phyloP scores from a whole-genome alignment of 495 filamentous ascomycete genomes.

The Wilcoxina mikolae region DNA sequence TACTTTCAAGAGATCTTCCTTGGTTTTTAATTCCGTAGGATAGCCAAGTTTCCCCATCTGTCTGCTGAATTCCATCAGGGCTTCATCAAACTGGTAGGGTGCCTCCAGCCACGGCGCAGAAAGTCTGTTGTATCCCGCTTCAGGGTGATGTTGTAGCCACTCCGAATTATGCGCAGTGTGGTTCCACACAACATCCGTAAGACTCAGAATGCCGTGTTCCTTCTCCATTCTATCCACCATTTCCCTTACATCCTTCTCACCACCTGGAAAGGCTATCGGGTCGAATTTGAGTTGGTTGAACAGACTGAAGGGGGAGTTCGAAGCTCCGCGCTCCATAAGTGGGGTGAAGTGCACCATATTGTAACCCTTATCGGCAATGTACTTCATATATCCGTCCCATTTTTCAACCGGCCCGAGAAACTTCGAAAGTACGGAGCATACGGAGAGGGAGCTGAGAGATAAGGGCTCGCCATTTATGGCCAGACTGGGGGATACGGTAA shows the following conservation, averaged over 20 bases:
- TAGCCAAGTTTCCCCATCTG: conserved; percentile 53
- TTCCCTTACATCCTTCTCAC: conserved; percentile 65
- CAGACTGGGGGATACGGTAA: conserved; percentile 81
- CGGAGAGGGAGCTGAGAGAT: conserved; percentile 71
- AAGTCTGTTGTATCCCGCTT: conserved; percentile 85
- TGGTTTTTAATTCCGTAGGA: conserved; percentile 53
- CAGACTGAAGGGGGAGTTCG: conserved; percentile 94
- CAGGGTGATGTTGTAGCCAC: conserved; percentile 89
- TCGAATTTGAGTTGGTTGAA: conserved; percentile 87
- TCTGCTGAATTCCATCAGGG: conserved; percentile 60
- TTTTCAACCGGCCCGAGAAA: conserved; percentile 79
- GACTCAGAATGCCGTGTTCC: conserved; percentile 64
- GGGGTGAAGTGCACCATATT: conserved; percentile 99
- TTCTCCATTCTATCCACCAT: conserved; percentile 72
- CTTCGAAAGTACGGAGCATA: conserved; percentile 92
- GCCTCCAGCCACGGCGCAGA: conserved; percentile 88
- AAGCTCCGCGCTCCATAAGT: conserved; percentile 69
- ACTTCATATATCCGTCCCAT: conserved; percentile 77
- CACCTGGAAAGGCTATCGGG: conserved; percentile 62
- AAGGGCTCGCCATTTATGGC: conserved; percentile 51
- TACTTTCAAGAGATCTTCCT: conserved; percentile 62
- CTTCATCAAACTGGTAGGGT: conserved; percentile 73
- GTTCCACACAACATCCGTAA: conserved; percentile 97
- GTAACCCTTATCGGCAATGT: conserved; percentile 78
- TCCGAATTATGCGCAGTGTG: conserved; percentile 92